Conservation (phyloP, 441 rosid species). For the Populus hybrid region DNA sequence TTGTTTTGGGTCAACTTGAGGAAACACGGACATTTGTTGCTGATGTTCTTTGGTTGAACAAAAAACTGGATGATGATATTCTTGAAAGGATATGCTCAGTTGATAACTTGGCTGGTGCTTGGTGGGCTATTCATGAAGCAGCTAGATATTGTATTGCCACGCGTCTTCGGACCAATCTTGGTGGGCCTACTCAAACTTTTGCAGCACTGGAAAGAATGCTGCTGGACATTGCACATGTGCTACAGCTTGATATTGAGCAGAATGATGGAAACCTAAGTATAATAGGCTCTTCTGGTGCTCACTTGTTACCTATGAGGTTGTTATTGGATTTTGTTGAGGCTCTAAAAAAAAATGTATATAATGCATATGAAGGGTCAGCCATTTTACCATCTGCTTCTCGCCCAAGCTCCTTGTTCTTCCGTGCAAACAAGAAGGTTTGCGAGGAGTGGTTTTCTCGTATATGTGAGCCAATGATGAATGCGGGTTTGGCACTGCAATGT, state of each 20-base stretch:
- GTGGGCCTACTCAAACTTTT: slow-evolving; percentile 99
- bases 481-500: slow-evolving; percentile 88
- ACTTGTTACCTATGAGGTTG: slow-evolving; percentile 93
- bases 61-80: slow-evolving; percentile 62
- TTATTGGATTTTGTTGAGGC: slow-evolving; percentile 96
- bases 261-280: slow-evolving; percentile 77
- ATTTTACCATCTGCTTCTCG: slow-evolving; percentile 70
- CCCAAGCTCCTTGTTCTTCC: slow-evolving; percentile 84
- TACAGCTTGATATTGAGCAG: slow-evolving; percentile 82
- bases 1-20: slow-evolving; percentile 50
- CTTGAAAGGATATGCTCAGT: slow-evolving; percentile 76
- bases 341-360: slow-evolving; percentile 89
- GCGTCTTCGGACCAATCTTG: slow-evolving; percentile 96
- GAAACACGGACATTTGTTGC: slow-evolving; percentile 45
- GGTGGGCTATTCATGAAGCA: slow-evolving; percentile 99
- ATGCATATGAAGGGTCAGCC: slow-evolving; percentile 95
- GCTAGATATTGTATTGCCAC: slow-evolving; percentile 86
- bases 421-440: slow-evolving; percentile 95
- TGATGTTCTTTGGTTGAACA: slow-evolving; percentile 50
- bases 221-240: slow-evolving; percentile 80
- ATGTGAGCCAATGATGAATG: slow-evolving; percentile 99
- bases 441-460: slow-evolving; percentile 99
- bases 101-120: slow-evolving; percentile 85
- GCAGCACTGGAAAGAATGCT: slow-evolving; percentile 99
- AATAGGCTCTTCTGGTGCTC: slow-evolving; percentile 91